phyloP scores from a whole-genome alignment of 2,329 filamentous ascomycete genomes.

The Neonectria magnoliae region DNA sequence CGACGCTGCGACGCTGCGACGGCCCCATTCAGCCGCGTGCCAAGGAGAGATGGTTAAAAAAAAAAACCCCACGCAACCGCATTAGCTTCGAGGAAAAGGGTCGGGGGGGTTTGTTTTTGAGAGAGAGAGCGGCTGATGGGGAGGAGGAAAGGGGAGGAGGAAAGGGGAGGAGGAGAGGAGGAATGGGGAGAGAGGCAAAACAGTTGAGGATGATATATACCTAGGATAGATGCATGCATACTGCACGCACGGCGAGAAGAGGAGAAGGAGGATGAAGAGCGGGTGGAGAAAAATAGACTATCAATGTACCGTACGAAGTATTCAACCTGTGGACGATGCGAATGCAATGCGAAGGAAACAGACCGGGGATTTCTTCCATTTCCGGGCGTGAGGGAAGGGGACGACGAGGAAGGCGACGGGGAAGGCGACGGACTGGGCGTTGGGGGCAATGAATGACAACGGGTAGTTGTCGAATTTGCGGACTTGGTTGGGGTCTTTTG shows the following conservation, averaged over 20 bases:
- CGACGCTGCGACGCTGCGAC: neutral
- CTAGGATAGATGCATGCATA: neutral
- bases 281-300: conserved; percentile 16
- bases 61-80: conserved; percentile 14
- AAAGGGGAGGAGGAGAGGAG: neutral
- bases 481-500: too few species aligned
- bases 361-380: neutral
- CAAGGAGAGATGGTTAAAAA: conserved; percentile 6
- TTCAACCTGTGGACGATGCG: neutral
- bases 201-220: neutral
- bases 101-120: neutral
- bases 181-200: neutral
- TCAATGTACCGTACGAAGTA: neutral
- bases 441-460: neutral
- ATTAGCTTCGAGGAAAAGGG: neutral
- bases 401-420: neutral
- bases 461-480: too few species aligned
- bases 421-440: neutral
- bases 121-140: neutral
- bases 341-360: conserved; percentile 2
- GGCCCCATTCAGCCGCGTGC: conserved; percentile 13
- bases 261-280: neutral
- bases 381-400: neutral
- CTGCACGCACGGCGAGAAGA: neutral
- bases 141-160: neutral